Percentiles rank a stretch among this genome's conserved stretches.
These are phyloP conservation scores for Pseudozyma thailandica DNA, from an alignment of 1,284 basidiomycete genomes.

Conservation along the genomic window DNA sequence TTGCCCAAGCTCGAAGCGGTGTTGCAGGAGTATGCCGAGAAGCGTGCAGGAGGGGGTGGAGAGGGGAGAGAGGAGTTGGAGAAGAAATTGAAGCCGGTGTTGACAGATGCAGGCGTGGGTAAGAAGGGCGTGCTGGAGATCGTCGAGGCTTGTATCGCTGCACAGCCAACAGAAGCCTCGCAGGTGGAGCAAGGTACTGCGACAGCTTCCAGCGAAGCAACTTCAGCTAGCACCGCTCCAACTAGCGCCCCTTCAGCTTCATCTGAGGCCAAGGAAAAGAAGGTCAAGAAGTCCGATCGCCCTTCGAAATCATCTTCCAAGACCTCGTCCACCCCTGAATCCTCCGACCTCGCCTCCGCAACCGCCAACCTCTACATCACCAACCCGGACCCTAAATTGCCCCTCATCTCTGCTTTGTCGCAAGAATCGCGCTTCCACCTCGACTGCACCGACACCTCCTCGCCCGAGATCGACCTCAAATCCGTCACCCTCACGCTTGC, in stretches of 20 bases:
- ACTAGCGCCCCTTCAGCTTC: neutral
- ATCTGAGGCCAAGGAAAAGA: constrained; percentile 1
- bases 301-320: constrained; percentile 6
- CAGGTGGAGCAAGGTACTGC: neutral
- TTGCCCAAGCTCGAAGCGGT: constrained; percentile 44
- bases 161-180: neutral
- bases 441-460: constrained; percentile 70
- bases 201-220: too few relatives aligned
- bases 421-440: constrained; percentile 72
- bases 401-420: constrained; percentile 61
- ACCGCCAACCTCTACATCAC: constrained; percentile 14
- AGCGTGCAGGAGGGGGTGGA: neutral
- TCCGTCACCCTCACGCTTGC: constrained; percentile 72
- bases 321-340: constrained; percentile 23
- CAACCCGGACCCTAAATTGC: constrained; percentile 27
- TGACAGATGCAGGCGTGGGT: constrained; percentile 52
- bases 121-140: constrained; percentile 47
- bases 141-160: constrained; percentile 31
- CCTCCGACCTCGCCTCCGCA: constrained; percentile 4
- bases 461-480: constrained; percentile 71
- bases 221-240: neutral
- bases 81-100: constrained; percentile 39
- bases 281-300: constrained; percentile 3
- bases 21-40: constrained; percentile 20
- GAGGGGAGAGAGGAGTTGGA: constrained; percentile 17